Percentiles rank a stretch among this genome's conserved stretches.
phyloP scores from a whole-genome alignment of 2,329 filamentous ascomycete species.

The Sclerotinia trifoliorum region DNA sequence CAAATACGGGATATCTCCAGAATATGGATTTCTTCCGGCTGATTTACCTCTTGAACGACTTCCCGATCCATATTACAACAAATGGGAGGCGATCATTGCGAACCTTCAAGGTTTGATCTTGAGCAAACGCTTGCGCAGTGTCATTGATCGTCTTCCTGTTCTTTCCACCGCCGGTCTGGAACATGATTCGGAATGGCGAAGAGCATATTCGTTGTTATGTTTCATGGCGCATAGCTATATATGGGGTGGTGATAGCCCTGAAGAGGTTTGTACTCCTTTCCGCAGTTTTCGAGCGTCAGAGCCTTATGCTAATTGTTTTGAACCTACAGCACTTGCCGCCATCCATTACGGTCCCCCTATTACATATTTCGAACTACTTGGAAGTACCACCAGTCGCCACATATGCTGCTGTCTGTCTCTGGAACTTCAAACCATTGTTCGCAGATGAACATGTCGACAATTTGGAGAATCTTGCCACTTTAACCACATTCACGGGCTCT shows the following conservation, averaged over 20 bases:
- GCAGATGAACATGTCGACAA: slow-evolving; percentile 76
- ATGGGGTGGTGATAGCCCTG: slow-evolving; percentile 85
- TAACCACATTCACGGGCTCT: slow-evolving; percentile 90
- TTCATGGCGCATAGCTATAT: slow-evolving; percentile 96
- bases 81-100: slow-evolving; percentile 84
- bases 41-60: slow-evolving; percentile 76
- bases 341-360: slow-evolving; percentile 77
- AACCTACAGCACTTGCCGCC: slow-evolving; percentile 61
- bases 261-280: slow-evolving; percentile 55
- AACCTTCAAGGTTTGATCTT: slow-evolving; percentile 87
- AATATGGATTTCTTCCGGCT: slow-evolving; percentile 84
- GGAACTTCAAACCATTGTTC: slow-evolving; percentile 97
- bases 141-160: slow-evolving; percentile 78
- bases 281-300: not conserved
- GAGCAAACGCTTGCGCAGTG: slow-evolving; percentile 75
- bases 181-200: slow-evolving; percentile 85
- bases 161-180: slow-evolving; percentile 80
- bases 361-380: slow-evolving; percentile 72
- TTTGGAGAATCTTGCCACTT: slow-evolving; percentile 82
- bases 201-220: slow-evolving; percentile 84
- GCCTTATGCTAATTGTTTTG: slow-evolving; percentile 20
- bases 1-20: slow-evolving; percentile 77
- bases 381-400: slow-evolving; percentile 91
- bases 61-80: slow-evolving; percentile 87
- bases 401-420: slow-evolving; percentile 86